Evolutionary conservation across 768 basidiomycete genomes (phyloP), one percentile per base, ranked within the genome.

Genomic region (Kwoniella dejecticola): DNA sequence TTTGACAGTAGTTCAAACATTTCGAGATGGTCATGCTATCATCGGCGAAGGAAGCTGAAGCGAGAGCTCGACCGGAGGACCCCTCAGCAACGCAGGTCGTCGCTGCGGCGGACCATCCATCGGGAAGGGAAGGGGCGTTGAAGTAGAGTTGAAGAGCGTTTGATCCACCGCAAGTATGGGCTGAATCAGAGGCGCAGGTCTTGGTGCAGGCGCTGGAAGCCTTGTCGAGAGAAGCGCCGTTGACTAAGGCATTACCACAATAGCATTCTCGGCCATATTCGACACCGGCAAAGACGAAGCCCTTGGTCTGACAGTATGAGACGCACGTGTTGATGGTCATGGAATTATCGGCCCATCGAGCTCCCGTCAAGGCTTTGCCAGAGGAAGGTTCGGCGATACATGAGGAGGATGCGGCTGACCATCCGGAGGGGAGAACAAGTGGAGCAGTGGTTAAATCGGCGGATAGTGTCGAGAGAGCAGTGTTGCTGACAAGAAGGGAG

Each of bases 61-160:
- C 57, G 19, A 77, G 61, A 41, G 75, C 75, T 26, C 72, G 68
- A 10, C 71, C 72, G 8, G 30, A 0, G n/a, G 56, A 40, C 47
- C 69, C 62, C 54, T 73, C 64, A 27, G 59, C 52, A 21, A 68
- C 30, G 49, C 66, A 68, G 6, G 30, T 17, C 19, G 23, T 40
- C 4, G 69, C 66, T 24, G 69, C 55, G 13, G 65, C 38, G 13
- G 61, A 52, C 62, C 62, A 62, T n/a, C 69, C 69, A 30, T 61
- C 26, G 54, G 48, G 15, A 64, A 48, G 24, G 27, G 47, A 4
- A 27, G 11, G 31, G 15, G 47, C 48, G 59, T 67, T 67, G 52
- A 36, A 26, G 58, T 64, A 67, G 1, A 67, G 53, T 41, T 63
- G 58, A 27, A 67, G 38, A 33, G 40, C 57, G 30, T 55, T 44